These are phyloP conservation scores for Aspergillus puulaauensis DNA, from an alignment of 2,329 filamentous ascomycete genomes.

Conservation along the genomic window DNA sequence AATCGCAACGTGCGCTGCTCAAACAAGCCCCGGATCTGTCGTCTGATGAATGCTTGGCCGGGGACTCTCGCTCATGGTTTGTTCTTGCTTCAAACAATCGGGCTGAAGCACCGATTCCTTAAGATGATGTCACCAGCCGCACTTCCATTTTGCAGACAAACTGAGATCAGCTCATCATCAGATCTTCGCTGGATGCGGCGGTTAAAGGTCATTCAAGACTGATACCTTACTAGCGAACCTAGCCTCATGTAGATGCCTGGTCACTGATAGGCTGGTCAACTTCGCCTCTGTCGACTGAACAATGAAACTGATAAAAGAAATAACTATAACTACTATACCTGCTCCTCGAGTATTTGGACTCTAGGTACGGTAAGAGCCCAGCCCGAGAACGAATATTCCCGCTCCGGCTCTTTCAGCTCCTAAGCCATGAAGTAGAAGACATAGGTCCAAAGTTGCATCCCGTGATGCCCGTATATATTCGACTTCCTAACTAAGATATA, in stretches of 20 bases:
- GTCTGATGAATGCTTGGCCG: conserved; percentile 3
- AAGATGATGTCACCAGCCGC: not conserved
- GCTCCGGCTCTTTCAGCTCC: not conserved
- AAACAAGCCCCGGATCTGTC: not conserved
- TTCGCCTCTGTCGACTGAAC: not conserved
- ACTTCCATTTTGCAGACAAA: not conserved
- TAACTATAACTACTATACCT: too few species aligned
- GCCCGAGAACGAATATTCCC: not conserved
- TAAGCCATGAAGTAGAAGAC: not conserved
- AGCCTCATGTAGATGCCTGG: not conserved
- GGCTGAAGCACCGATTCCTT: not conserved
- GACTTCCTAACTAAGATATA: conserved; percentile 1
- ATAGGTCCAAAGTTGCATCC: not conserved
- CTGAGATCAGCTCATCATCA: not conserved
- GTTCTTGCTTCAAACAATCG: not conserved
- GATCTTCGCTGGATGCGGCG: not conserved
- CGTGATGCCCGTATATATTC: not conserved
- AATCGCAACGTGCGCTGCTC: conserved; percentile 10
- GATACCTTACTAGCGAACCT: not conserved
- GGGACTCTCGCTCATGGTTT: not conserved
- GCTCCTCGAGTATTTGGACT: too few species aligned
- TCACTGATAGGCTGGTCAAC: not conserved
- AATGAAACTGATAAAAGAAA: too few species aligned
- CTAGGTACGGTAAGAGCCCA: not conserved
- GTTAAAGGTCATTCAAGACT: not conserved